Evolutionary conservation across 2,329 filamentous ascomycete genomes (phyloP), one percentile per base, ranked within the genome.

Genomic region (Phyllosticta citrichinensis): DNA sequence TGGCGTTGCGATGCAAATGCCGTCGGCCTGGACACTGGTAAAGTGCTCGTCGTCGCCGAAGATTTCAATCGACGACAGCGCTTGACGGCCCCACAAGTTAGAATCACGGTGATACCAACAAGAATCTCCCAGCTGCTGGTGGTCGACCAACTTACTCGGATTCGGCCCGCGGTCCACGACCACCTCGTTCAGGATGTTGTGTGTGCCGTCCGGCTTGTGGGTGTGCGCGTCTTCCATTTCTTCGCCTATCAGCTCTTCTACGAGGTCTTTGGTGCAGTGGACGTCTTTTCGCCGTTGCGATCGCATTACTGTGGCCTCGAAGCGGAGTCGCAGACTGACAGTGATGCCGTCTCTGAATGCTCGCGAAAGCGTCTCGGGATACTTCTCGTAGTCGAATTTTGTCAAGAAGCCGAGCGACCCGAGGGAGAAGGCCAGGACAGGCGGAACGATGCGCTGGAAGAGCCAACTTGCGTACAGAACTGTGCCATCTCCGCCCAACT

Each of bases 41-140:
- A 97, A 94, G 74, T 96, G 91, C 73, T 96, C 90, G 68, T 97
- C 90, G 68, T 97, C 93, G 20, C 91, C 92, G 71, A 97, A 97
- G 25, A 97, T 82, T 71, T 97, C 93, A 20, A 89, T 91, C 58
- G 86, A 87, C 11, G 90, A 94, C 89, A 99, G 93, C 59, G 91
- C 88, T 91, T 66, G 24, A 55, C 25, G 30, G 12, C 30, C 27
- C 22, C 40, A 12, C 24, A 20, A 24, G 50, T 57, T 61, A 33
- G 59, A 33, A 35, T 14, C 27, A 30, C 9, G 27, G 27, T 30
- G 27, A 10, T 30, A 30, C 6, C 27, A 30, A 30, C 27, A 30
- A 5, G 25, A 27, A 30, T 10, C 27, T 10, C 27, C 27, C 22
- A 35, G 30, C 30, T 56, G 24, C 20, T 30, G 47, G 11, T 17